Evolutionary conservation across 1,284 basidiomycete genomes (phyloP).

Genomic region (Ustilago loliicola): DNA sequence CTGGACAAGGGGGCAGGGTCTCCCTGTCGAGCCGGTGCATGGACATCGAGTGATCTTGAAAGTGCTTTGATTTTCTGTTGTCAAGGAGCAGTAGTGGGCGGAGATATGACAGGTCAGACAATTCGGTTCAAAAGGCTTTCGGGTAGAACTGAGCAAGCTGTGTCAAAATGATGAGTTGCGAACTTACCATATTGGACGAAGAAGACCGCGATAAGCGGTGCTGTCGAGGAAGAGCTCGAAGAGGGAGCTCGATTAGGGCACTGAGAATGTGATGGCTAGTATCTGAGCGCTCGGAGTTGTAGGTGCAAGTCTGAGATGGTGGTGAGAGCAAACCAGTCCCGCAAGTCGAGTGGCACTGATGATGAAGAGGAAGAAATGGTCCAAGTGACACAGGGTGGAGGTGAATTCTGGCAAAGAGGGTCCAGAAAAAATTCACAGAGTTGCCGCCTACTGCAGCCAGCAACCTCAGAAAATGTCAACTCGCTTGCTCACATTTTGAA

Average conservation of each 20-base stretch:
- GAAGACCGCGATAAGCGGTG: not conserved
- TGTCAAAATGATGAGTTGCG: not conserved
- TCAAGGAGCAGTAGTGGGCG: not conserved
- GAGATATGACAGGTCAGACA: not conserved
- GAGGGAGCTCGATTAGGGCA: no score
- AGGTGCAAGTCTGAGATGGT: not conserved
- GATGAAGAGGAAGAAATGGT: not conserved
- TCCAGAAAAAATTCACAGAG: not conserved
- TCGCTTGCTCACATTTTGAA: constrained; percentile 1
- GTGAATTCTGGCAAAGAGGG: not conserved
- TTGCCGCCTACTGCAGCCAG: no score
- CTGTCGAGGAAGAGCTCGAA: not conserved
- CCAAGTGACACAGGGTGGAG: constrained; percentile 1
- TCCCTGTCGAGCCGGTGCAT: constrained; percentile 76
- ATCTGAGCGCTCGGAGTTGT: not conserved
- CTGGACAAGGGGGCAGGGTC: constrained; percentile 88
- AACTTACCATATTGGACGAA: not conserved
- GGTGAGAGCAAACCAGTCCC: not conserved
- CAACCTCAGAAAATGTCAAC: no score
- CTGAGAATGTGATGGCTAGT: no score
- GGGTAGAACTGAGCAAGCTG: not conserved
- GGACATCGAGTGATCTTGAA: constrained; percentile 83
- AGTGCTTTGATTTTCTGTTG: constrained; percentile 84
- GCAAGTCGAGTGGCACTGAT: not conserved
- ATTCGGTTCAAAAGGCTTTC: not conserved